Evolutionary conservation across 352 stramenopile genomes (phyloP).

Genomic region (Elongisporangium prolatum): DNA sequence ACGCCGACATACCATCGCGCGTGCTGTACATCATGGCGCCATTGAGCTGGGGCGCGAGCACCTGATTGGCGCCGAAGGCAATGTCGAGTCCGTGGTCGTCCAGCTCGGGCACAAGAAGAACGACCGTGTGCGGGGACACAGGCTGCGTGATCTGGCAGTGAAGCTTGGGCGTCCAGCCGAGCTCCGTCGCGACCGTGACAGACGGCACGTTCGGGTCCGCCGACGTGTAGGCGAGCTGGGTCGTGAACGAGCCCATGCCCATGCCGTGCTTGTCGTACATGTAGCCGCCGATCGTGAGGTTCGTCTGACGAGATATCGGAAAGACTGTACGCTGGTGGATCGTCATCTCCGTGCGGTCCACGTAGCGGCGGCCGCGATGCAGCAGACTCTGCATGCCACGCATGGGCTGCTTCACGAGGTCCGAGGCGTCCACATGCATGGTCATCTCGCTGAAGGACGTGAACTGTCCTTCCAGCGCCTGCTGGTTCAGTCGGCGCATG

Average conservation of each 20-base stretch:
- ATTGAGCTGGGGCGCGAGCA: conserved; percentile 55
- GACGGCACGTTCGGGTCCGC: conserved; percentile 58
- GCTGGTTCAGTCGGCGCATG: conserved; percentile 59
- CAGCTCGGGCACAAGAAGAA: conserved; percentile 72
- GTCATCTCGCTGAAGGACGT: conserved; percentile 78
- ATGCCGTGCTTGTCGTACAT: conserved; percentile 79
- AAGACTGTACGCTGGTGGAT: conserved; percentile 76
- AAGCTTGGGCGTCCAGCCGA: conserved; percentile 76
- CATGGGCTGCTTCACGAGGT: conserved; percentile 65
- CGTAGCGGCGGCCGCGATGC: conserved; percentile 33
- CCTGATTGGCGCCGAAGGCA: conserved; percentile 62
- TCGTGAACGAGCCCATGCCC: conserved; percentile 66
- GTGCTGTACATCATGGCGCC: conserved; percentile 82
- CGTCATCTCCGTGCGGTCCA: conserved; percentile 73
- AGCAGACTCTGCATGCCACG: conserved; percentile 45
- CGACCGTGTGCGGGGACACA: conserved; percentile 60
- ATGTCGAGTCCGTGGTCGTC: conserved; percentile 70
- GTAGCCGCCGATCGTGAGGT: conserved; percentile 71
- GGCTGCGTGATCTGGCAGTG: conserved; percentile 71
- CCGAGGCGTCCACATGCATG: conserved; percentile 74
- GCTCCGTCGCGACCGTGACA: conserved; percentile 54
- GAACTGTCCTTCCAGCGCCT: conserved; percentile 71
- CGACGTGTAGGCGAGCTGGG: conserved; percentile 59
- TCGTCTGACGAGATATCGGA: conserved; percentile 46
- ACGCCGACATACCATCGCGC: conserved; percentile 67